These are phyloP conservation scores for Xylaria palmicola DNA, from an alignment of 495 filamentous ascomycete genomes.

Conservation along the genomic window DNA sequence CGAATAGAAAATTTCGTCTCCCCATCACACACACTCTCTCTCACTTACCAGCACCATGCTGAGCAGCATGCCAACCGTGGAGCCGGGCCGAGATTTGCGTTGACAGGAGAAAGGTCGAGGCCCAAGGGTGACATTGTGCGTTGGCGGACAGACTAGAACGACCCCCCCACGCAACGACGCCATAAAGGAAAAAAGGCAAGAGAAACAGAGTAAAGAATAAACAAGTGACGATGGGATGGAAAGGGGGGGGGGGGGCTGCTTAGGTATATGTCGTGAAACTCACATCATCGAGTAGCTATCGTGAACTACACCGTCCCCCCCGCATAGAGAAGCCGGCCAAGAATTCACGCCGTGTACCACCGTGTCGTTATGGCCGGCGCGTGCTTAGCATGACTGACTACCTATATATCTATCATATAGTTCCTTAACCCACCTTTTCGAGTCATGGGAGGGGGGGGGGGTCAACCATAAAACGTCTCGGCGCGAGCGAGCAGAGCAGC, in stretches of 20 bases:
- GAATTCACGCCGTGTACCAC: not conserved
- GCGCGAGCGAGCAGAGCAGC: too few species aligned
- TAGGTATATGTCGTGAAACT: not conserved
- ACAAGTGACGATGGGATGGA: not conserved
- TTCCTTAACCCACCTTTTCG: not conserved
- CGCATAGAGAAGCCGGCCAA: not conserved
- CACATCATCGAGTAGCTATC: slow-evolving; percentile 4
- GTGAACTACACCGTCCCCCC: not conserved
- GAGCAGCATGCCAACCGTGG: too few species aligned
- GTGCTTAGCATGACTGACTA: not conserved
- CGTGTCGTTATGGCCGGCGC: not conserved
- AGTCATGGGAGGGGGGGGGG: too few species aligned
- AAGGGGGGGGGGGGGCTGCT: not conserved
- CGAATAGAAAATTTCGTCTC: not conserved
- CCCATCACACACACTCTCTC: not conserved
- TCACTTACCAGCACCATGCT: not conserved
- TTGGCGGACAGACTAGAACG: too few species aligned
- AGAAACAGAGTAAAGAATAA: not conserved
- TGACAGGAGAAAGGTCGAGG: too few species aligned
- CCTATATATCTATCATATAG: not conserved
- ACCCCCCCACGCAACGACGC: too few species aligned
- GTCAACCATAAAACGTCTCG: too few species aligned
- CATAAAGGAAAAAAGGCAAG: too few species aligned
- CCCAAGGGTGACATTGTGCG: too few species aligned
- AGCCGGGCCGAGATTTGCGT: too few species aligned